Base-by-base conservation (phyloP, 83 land plant genomes). In the Thuja plicata region DNA sequence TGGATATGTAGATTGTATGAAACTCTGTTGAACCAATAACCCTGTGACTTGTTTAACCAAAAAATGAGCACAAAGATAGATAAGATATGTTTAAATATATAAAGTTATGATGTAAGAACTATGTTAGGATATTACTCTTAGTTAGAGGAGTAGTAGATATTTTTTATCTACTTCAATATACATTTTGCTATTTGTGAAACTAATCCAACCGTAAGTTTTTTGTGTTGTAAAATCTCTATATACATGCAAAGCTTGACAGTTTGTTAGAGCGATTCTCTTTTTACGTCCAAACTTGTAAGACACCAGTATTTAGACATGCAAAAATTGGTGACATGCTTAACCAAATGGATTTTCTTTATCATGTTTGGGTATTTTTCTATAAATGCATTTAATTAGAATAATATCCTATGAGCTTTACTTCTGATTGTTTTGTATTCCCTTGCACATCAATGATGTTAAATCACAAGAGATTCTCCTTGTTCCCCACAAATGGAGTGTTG, bases 121-220 rank as follows among this genome's bases (percentile, higher is more conserved):
- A 27, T 21, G 52, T 1, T 57, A 3, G 21, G 21, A 57, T 57
- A 57, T 57, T 60, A 27, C 66, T 60, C 66, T 21, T 60, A 60
- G 21, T 5, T 27, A 19, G 27, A 27, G 66, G 6, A 3, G 21
- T 60, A 19, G 66, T 21, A 21, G 66, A 60, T 60, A 27, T 21
- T 60, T 60, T 60, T 60, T 21, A 27, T 5, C 5, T 17, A 57
- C 4, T 57, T 21, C 19, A 0, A 21, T 8, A 21, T 60, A 60
- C 7, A 60, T 60, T 21, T 5, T 60, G 66, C 19, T 60, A 19
- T 7, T 90, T 50, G 70, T 90, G 40, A 90, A 90, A 89, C 46
- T 90, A 32, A 83, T 77, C n/a, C 80, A 88, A 80, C 91, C 91
- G 91, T 90, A 88, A 90, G 91, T 88, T 76, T 32, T 19, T 32